These are phyloP conservation scores for Starmerella riodocensis DNA, from an alignment of 805 yeast genomes.

Conservation along the genomic window DNA sequence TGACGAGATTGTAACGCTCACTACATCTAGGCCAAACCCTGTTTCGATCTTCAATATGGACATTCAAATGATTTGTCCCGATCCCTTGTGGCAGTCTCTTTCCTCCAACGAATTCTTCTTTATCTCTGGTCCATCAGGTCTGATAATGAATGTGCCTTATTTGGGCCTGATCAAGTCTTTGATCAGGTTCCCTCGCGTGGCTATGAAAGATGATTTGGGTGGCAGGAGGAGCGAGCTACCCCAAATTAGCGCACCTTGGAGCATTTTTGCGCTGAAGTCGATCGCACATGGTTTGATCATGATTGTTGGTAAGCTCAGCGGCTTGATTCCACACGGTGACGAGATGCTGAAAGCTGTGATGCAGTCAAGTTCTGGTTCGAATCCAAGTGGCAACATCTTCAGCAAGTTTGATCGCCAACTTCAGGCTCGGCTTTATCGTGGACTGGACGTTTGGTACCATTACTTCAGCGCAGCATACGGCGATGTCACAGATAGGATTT, in stretches of 20 bases:
- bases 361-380: slow-evolving; percentile 3
- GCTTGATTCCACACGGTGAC: slow-evolving; percentile 17
- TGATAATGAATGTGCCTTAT: slow-evolving; percentile 23
- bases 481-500: slow-evolving; percentile 21
- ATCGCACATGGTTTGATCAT: slow-evolving; percentile 24
- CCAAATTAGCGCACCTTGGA: slow-evolving; percentile 14
- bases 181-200: slow-evolving; percentile 24
- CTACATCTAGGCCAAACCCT: slow-evolving; percentile 9
- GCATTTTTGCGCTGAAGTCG: slow-evolving; percentile 19
- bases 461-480: slow-evolving; percentile 23
- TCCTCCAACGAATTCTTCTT: slow-evolving; percentile 22
- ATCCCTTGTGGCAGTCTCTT: slow-evolving; percentile 23
- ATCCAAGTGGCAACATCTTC: slow-evolving; percentile 8
- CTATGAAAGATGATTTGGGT: slow-evolving; percentile 2
- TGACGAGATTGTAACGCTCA: slow-evolving; percentile 20
- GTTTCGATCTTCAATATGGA: slow-evolving; percentile 25
- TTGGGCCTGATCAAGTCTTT: slow-evolving; percentile 25
- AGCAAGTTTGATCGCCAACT: slow-evolving; percentile 19
- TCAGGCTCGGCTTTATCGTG: slow-evolving; percentile 24
- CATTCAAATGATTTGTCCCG: slow-evolving; percentile 24
- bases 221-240: background rate
- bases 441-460: slow-evolving; percentile 25
- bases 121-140: slow-evolving; percentile 20
- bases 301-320: slow-evolving; percentile 20
- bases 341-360: slow-evolving; percentile 16